Conservation (phyloP, 441 rosid genomes). For the Iberis amara region DNA sequence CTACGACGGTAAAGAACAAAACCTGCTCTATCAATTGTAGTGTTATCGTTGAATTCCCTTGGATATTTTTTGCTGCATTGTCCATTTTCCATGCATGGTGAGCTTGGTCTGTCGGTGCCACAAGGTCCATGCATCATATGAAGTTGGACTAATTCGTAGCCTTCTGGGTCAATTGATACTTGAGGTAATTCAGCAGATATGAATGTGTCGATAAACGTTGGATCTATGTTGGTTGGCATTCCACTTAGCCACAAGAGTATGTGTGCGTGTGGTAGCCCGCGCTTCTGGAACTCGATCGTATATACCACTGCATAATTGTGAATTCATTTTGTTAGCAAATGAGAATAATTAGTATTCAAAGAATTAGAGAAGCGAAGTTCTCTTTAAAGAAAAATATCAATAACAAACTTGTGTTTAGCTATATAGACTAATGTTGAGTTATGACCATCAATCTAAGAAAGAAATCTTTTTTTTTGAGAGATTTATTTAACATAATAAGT, state of each 20-base stretch:
- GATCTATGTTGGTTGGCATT: no score
- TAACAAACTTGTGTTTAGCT: no score
- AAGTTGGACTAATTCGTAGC: neutral
- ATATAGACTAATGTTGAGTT: no score
- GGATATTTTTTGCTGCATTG: constrained; percentile 8
- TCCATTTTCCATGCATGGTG: neutral
- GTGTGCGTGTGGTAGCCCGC: constrained; percentile 9
- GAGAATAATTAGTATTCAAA: no score
- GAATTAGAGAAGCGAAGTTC: no score
- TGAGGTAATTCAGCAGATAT: neutral
- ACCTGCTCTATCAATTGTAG: neutral
- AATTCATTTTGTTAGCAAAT: no score
- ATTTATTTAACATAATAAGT: no score
- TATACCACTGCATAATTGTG: neutral
- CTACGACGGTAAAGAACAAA: neutral
- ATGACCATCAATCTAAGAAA: no score
- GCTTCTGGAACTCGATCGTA: neutral
- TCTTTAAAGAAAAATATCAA: no score
- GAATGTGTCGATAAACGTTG: neutral
- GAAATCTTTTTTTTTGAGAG: no score
- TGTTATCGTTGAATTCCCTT: neutral
- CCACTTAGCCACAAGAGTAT: constrained; percentile 11
- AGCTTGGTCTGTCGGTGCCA: neutral
- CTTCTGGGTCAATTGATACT: neutral
- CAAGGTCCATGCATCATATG: constrained; percentile 26